Conservation (phyloP, 192 early-diverging fungal genomes). For the Jimgerdemannia flammicorona region DNA sequence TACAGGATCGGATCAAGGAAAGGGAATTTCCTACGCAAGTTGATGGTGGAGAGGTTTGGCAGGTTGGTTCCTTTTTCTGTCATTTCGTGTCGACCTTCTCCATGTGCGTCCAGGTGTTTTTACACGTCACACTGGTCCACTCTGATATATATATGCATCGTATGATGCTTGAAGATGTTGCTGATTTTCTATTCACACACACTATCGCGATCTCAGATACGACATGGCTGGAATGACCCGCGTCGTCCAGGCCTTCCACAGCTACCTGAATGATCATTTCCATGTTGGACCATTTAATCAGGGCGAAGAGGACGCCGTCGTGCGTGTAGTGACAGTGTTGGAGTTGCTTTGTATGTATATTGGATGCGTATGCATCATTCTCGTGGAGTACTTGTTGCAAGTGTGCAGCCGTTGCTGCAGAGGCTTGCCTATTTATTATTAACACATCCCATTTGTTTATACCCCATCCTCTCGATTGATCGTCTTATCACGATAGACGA, state of each 20-base stretch:
- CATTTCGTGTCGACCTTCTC: conserved; percentile 6
- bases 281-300: conserved; percentile 30
- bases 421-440: too few relatives aligned
- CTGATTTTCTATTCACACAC: not conserved
- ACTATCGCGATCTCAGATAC: not conserved
- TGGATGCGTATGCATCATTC: not conserved
- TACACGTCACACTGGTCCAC: too few relatives aligned
- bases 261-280: conserved; percentile 26
- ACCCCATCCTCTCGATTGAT: too few relatives aligned
- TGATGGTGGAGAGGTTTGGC: not conserved
- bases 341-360: conserved; percentile 15
- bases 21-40: not conserved
- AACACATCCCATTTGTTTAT: too few relatives aligned
- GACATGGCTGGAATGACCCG: conserved; percentile 10
- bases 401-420: too few relatives aligned
- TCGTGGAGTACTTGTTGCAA: too few relatives aligned
- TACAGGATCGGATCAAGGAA: not conserved
- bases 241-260: conserved; percentile 17
- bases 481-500: not conserved
- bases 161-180: too few relatives aligned
- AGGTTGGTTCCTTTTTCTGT: not conserved
- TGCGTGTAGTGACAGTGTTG: conserved; percentile 22
- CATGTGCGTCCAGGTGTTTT: not conserved
- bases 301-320: conserved; percentile 22
- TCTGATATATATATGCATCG: too few relatives aligned